These are phyloP conservation scores for Echria macrotheca DNA, from an alignment of 495 filamentous ascomycete genomes.

Conservation along the genomic window DNA sequence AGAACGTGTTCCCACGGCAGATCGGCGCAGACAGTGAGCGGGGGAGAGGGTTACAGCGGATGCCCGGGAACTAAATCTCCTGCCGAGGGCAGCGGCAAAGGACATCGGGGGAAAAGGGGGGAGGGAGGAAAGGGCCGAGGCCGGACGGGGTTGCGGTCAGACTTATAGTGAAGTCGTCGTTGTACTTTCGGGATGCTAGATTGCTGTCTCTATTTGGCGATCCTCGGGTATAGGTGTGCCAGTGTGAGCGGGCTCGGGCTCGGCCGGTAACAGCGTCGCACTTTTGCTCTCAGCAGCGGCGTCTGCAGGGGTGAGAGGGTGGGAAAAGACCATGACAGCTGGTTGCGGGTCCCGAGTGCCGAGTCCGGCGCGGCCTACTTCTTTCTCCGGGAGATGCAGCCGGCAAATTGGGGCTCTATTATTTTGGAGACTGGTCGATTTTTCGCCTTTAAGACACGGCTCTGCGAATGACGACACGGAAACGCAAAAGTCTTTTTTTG, in stretches of 20 bases:
- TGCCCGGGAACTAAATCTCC: constrained; percentile 16
- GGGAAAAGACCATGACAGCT: no score
- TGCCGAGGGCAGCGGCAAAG: constrained; percentile 20
- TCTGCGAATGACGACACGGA: constrained; percentile 16
- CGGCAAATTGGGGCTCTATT: constrained; percentile 24
- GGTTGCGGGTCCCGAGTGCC: constrained; percentile 19
- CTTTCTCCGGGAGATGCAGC: constrained; percentile 23
- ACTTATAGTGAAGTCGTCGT: constrained; percentile 9
- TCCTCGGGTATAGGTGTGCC: no score
- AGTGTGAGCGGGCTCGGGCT: neutral
- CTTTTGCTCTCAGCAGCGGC: constrained; percentile 17
- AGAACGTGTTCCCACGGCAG: no score
- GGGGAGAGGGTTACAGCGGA: neutral
- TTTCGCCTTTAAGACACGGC: no score
- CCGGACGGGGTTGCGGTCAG: neutral
- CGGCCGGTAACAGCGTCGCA: constrained; percentile 8
- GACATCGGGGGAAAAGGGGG: constrained; percentile 21
- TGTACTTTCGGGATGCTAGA: no score
- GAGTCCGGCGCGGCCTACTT: constrained; percentile 27
- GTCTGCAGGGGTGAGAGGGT: neutral
- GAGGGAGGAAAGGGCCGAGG: neutral
- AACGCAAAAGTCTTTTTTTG: constrained; percentile 8
- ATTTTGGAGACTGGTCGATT: neutral
- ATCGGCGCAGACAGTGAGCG: constrained; percentile 7
- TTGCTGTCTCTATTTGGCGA: no score